Conservation (phyloP, 2,329 filamentous ascomycete species). For the Colletotrichum sp. region DNA sequence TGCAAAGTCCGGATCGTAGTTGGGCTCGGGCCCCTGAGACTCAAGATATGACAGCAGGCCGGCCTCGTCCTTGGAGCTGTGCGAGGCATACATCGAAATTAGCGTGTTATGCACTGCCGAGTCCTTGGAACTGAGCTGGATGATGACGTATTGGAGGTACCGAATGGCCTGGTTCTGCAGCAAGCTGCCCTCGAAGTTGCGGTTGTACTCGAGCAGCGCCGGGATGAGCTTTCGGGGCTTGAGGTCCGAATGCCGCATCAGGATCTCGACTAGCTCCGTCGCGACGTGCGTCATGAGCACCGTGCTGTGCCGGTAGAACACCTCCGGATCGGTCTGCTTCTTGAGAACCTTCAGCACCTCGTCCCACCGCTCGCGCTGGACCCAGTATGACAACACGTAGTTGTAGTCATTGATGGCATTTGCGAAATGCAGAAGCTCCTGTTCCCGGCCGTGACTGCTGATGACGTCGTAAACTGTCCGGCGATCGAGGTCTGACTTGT, state of each 20-base stretch:
- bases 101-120: constrained; percentile 96
- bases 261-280: constrained; percentile 87
- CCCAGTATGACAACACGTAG: constrained; percentile 96
- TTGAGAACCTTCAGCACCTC: constrained; percentile 89
- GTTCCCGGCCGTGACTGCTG: constrained; percentile 91
- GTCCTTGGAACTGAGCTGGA: constrained; percentile 79
- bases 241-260: constrained; percentile 89
- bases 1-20: constrained; percentile 95
- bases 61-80: constrained; percentile 82
- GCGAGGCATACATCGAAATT: constrained; percentile 92
- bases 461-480: constrained; percentile 96
- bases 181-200: constrained; percentile 71
- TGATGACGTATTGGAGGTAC: constrained; percentile 93
- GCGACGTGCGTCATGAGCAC: constrained; percentile 93
- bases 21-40: constrained; percentile 83
- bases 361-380: constrained; percentile 90
- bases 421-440: constrained; percentile 90
- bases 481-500: constrained; percentile 86
- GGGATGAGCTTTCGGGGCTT: constrained; percentile 90
- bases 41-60: constrained; percentile 89
- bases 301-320: constrained; percentile 96
- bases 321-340: constrained; percentile 88
- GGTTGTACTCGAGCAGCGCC: constrained; percentile 92
- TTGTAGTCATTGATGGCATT: constrained; percentile 89
- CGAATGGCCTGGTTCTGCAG: constrained; percentile 88